These are phyloP conservation scores for Cryptococcus maquisensis DNA, from an alignment of 1,284 basidiomycete genomes.

Conservation along the genomic window DNA sequence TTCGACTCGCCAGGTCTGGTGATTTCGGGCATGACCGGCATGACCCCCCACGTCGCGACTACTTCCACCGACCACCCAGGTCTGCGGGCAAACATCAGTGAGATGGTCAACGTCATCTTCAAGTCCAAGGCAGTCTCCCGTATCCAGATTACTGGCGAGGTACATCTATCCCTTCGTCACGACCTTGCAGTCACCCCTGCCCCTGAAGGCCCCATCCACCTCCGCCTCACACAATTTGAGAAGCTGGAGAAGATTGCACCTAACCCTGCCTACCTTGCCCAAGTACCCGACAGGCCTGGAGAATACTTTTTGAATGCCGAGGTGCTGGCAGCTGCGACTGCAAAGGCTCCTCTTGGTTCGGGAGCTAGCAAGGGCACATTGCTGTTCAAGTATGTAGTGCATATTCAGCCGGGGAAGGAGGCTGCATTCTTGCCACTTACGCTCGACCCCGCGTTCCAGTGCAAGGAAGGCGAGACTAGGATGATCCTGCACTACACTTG, in stretches of 20 bases:
- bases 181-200: slow-evolving; percentile 4
- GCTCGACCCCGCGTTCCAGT: slow-evolving; percentile 53
- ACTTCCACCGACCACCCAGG: slow-evolving; percentile 25
- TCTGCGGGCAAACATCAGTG: slow-evolving; percentile 49
- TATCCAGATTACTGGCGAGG: slow-evolving; percentile 55
- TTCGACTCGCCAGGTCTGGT: slow-evolving; percentile 37
- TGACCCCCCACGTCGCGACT: background rate
- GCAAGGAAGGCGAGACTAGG: slow-evolving; percentile 52
- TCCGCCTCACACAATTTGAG: slow-evolving; percentile 52
- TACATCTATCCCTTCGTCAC: slow-evolving; percentile 37
- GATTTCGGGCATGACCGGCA: slow-evolving; percentile 2
- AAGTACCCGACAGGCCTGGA: slow-evolving; percentile 47
- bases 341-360: slow-evolving; percentile 5
- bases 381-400: slow-evolving; percentile 55
- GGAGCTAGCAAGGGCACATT: slow-evolving; percentile 27
- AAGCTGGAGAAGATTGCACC: slow-evolving; percentile 53
- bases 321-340: slow-evolving; percentile 33
- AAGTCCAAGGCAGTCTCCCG: slow-evolving; percentile 44
- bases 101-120: slow-evolving; percentile 54
- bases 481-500: slow-evolving; percentile 52
- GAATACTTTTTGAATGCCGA: slow-evolving; percentile 52
- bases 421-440: slow-evolving; percentile 46
- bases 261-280: slow-evolving; percentile 51
- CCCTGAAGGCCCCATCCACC: slow-evolving; percentile 33
- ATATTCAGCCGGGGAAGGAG: slow-evolving; percentile 44